These are phyloP conservation scores for Pholiota molesta DNA, from an alignment of 768 basidiomycete genomes.

Conservation along the genomic window DNA sequence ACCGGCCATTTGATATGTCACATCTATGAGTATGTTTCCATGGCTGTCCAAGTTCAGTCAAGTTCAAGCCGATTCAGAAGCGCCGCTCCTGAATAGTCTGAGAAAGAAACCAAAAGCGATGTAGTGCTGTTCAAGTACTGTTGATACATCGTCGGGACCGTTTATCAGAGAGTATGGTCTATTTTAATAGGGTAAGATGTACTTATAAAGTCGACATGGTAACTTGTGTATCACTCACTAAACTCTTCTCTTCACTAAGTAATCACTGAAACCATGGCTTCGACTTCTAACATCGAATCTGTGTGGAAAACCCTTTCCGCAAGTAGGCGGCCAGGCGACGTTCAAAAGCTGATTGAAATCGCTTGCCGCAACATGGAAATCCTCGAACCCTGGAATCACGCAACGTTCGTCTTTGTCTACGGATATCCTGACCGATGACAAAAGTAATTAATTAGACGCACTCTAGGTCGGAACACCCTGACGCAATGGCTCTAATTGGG, in stretches of 20 bases:
- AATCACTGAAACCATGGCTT: neutral
- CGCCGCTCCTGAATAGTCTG: too few species aligned
- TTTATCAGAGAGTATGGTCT: too few species aligned
- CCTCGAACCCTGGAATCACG: slow-evolving; percentile 13
- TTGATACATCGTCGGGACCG: too few species aligned
- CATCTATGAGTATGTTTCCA: too few species aligned
- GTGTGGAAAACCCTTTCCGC: neutral
- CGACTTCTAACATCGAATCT: neutral
- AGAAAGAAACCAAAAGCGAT: too few species aligned
- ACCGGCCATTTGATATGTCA: too few species aligned
- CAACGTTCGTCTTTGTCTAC: neutral
- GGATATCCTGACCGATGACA: neutral
- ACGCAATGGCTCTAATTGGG: neutral
- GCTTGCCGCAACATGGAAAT: slow-evolving; percentile 8
- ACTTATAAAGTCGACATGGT: too few species aligned
- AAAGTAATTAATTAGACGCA: neutral
- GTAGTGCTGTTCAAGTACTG: too few species aligned
- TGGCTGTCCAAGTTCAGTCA: too few species aligned
- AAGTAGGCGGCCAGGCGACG: neutral
- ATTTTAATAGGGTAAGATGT: too few species aligned
- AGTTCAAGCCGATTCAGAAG: too few species aligned
- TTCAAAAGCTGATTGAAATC: neutral
- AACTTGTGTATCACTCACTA: too few species aligned
- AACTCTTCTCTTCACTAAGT: neutral
- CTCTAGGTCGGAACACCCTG: neutral